phyloP scores from a whole-genome alignment of 345 rosid genomes.

The Mallotus nudiflorus region DNA sequence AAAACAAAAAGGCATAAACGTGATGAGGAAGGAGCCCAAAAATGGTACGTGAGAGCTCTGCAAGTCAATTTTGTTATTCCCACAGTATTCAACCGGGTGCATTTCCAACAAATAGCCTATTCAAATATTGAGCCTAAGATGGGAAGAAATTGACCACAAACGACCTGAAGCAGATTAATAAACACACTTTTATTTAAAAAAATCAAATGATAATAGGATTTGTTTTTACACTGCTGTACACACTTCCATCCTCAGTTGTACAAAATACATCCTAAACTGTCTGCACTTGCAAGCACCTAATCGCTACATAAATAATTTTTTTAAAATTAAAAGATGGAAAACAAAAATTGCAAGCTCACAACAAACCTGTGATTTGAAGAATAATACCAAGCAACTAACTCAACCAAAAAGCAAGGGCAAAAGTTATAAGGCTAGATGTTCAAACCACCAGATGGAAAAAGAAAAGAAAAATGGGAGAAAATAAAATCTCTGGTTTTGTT shows the following conservation, averaged over 20 bases:
- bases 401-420: conserved; percentile 24
- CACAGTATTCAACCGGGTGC: no score
- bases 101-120: no score
- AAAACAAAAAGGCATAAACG: no score
- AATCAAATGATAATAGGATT: conserved; percentile 35
- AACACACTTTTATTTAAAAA: conserved; percentile 45
- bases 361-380: conserved; percentile 46
- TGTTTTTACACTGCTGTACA: conserved; percentile 57
- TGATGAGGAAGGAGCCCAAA: no score
- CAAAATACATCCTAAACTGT: conserved; percentile 43
- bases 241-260: conserved; percentile 45
- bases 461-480: not conserved
- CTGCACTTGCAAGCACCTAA: conserved; percentile 40
- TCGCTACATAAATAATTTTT: conserved; percentile 22
- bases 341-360: conserved; percentile 56
- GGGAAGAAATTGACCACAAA: no score
- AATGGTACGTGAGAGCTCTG: no score
- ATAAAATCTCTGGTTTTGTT: conserved; percentile 18
- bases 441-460: conserved; percentile 33
- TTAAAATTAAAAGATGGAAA: conserved; percentile 16
- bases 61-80: no score
- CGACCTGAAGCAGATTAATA: no score
- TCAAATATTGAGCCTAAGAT: no score
- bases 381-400: conserved; percentile 36
- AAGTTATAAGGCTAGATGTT: conserved; percentile 28